Percentiles rank a stretch among this genome's conserved stretches.
phyloP scores from a whole-genome alignment of 2,329 filamentous ascomycete species.

The Cladosporium sp. region DNA sequence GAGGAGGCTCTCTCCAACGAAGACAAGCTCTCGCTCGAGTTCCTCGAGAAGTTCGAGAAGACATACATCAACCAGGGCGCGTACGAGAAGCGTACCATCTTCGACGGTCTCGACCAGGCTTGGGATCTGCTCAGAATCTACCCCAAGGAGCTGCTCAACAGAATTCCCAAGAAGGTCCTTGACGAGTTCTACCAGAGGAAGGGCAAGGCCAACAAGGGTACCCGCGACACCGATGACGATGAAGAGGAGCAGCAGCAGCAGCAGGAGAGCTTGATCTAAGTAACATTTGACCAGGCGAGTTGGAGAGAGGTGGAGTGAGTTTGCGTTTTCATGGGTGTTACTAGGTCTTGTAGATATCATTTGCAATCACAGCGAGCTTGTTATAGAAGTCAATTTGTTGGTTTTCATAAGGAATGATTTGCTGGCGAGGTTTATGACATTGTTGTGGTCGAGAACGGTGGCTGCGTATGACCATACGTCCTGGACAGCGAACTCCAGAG shows the following conservation, averaged over 20 bases:
- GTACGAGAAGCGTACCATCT: conserved; percentile 90
- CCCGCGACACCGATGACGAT: conserved; percentile 50
- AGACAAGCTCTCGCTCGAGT: conserved; percentile 97
- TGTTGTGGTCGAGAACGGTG: no score
- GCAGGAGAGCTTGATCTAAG: conserved; percentile 22
- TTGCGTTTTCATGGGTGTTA: conserved; percentile 21
- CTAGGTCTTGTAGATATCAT: conserved; percentile 22
- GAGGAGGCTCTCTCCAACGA: conserved; percentile 94
- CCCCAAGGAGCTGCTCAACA: conserved; percentile 96
- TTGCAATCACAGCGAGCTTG: conserved; percentile 22
- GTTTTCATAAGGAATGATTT: not conserved
- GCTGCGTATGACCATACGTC: no score
- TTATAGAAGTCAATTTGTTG: conserved; percentile 9
- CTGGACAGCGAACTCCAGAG: no score
- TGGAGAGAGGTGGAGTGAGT: not conserved
- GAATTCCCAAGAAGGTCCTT: conserved; percentile 60
- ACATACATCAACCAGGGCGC: conserved; percentile 90
- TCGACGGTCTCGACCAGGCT: conserved; percentile 90
- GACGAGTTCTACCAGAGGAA: conserved; percentile 54
- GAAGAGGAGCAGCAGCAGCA: conserved; percentile 26
- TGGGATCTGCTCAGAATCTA: conserved; percentile 97
- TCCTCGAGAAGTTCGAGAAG: conserved; percentile 97
- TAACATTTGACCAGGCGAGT: not conserved
- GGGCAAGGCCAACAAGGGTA: conserved; percentile 43
- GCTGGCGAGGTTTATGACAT: no score